Base-by-base conservation (phyloP, 1,139 yeast genomes). In the Suhomyces chickasaworum region DNA sequence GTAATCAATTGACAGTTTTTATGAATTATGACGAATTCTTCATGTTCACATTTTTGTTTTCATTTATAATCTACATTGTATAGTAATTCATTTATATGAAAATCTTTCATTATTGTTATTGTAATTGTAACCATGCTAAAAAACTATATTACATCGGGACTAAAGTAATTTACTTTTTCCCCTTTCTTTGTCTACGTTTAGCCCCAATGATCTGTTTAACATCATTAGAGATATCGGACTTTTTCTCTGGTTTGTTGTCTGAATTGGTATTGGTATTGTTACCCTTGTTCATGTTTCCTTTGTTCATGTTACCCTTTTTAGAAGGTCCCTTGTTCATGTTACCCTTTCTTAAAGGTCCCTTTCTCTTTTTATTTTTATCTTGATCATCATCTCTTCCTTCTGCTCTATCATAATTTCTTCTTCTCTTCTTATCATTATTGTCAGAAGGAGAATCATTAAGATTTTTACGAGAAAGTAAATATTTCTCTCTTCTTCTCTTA, bases 401-500 rank as follows among this genome's bases (percentile, higher is more conserved):
- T 35, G 42, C 57, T 42, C 53, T 63, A 41, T 50, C 58, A 16
- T 58, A 63, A 23, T 54, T 63, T 48, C 64, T 61, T 51, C 56
- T 57, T 49, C 63, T 60, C 56, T 58, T 55, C 42, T 31, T 39
- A 7, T 58, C 52, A 50, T 31, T 39, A 7, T 58, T 53, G 50
- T 56, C 54, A 35, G 44, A 49, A 21, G 52, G 56, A 21, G 52
- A 56, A 10, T 47, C 57, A 17, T 44, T 45, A 30, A 51, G 56
- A 17, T 54, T 60, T 22, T 68, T 71, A 60, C 80, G 76, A 27
- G 81, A 72, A 44, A 68, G 70, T 54, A 73, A 65, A 32, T 80
- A 80, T 56, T 78, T 82, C 44, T 90, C 97, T 54, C 82, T 80
- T 72, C 98, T 84, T 69, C 97, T 85, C 67, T 87, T 89, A 37